Base-by-base conservation (phyloP, 2,329 filamentous ascomycete species). In the Arthrinium puccinioides region DNA sequence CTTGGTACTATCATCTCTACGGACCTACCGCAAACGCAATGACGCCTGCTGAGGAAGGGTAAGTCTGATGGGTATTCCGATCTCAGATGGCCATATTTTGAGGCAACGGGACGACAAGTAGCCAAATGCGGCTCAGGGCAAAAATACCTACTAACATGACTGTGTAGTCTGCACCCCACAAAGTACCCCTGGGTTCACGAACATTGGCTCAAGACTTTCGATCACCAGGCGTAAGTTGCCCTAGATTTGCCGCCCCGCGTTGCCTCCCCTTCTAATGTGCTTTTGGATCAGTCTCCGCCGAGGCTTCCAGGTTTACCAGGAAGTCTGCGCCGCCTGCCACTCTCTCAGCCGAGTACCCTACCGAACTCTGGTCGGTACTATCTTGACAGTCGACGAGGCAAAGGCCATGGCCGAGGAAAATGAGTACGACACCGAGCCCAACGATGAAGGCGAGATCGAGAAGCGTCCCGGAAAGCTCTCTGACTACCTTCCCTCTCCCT, bases 301-400 rank as follows among this genome's bases (percentile, higher is more conserved):
- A 73, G 92, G 92, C 69, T 98, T 97, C 81, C 89, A 95, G 72
- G 92, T 98, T 61, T 98, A 98, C 77, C 87, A 84, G 54, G 92
- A 98, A 72, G 92, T 98, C 59, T 98, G 92, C 77, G 81, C 89
- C 45, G 87, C 87, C 55, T 98, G 92, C 79, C 92, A 98, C 76
- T 98, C 92, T 46, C 82, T 98, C 47, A 82, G 74, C 67, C 87
- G 92, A 72, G 80, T 98, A 42, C 90, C 92, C 43, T 98, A 94
- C 79, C 87, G 92, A 65, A 60, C 84, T 41, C 76, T 97, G 45
- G 92, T 98, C 57, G 92, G 92, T 63, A 79, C 79, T 49, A 76
- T 94, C 64, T 79, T 96, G 76, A 98, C 92, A 42, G 87, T 95
- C 60, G 89, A 97, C 58, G 92, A 98, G 75, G 92, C 87, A 74